Evolutionary conservation across 2,329 filamentous ascomycete genomes (phyloP).

Genomic region (Colletotrichum sp.): DNA sequence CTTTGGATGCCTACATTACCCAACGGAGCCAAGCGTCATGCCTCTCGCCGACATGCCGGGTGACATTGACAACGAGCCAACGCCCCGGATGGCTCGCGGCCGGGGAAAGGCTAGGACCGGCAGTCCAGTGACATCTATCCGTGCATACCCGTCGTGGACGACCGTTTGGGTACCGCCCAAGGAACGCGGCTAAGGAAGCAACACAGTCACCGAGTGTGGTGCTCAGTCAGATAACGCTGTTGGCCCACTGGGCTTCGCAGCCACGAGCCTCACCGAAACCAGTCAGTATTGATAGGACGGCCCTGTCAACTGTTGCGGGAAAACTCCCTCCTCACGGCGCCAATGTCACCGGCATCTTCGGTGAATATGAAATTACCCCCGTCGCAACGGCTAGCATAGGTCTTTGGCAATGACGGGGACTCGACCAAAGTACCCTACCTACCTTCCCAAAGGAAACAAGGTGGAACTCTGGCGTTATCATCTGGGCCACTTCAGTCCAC

Average conservation of each 20-base stretch:
- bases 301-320: not conserved
- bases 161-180: not conserved
- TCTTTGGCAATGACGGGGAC: not conserved
- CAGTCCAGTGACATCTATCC: not conserved
- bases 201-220: not conserved
- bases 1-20: not conserved
- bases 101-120: not conserved
- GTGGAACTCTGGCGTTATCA: constrained; percentile 7
- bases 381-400: constrained; percentile 7
- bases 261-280: not conserved
- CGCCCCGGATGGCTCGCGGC: not conserved
- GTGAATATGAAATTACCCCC: not conserved
- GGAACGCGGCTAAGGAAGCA: not conserved
- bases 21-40: not conserved
- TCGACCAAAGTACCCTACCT: not conserved
- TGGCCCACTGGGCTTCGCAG: not conserved
- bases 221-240: not conserved
- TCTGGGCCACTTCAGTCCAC: not conserved
- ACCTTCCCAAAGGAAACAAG: constrained; percentile 15
- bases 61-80: not conserved
- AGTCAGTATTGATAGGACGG: not conserved
- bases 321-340: not conserved
- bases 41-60: not conserved
- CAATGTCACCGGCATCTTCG: not conserved
- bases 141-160: not conserved